Evolutionary conservation across 169 alveolate species (phyloP), one percentile per base, ranked within the genome.

Genomic region (Plasmodium vinckei): DNA sequence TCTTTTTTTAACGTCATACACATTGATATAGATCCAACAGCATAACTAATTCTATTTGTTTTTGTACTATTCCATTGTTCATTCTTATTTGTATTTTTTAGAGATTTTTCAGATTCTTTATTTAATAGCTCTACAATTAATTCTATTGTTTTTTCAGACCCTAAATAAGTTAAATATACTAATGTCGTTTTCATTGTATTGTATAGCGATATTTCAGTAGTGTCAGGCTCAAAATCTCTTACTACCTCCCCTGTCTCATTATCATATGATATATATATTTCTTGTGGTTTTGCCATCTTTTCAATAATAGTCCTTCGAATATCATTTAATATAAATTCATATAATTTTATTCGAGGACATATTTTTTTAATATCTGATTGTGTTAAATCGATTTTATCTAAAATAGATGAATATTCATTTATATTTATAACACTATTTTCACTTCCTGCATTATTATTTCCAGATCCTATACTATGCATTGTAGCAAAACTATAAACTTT

Each of bases 21-120:
- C 46, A 99, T 99, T 23, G 99, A 95, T 60, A 99, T 98, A 44
- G 99, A 97, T 4, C 99, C 99, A 23, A 98, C 97, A 39, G 99
- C 98, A 97, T 97, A 96, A 69, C 99, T 97, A 12, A 96, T 95
- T 56, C 99, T 93, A 89, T 97, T 97, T 47, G 96, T 91, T 72
- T 90, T 92, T 33, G 97, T 94, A 65, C 97, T 96, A 72, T 94
- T 91, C 96, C 96, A 73, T 23, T 73, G 53, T 71, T 92, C 95
- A 82, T 84, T 87, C 61, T 73, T 82, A 53, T 92, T 87, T 68
- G 75, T 54, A 86, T 73, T 70, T 84, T 90, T 57, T 87, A 88
- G 94, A 57, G 93, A 91, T 46, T 92, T 51, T 23, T 72, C 71
- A 47, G 96, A 91, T 92, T 97, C 98, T 56, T 92, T 94, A 64